Conservation (phyloP, 148 eudicot species). For the Silene latifolia region DNA sequence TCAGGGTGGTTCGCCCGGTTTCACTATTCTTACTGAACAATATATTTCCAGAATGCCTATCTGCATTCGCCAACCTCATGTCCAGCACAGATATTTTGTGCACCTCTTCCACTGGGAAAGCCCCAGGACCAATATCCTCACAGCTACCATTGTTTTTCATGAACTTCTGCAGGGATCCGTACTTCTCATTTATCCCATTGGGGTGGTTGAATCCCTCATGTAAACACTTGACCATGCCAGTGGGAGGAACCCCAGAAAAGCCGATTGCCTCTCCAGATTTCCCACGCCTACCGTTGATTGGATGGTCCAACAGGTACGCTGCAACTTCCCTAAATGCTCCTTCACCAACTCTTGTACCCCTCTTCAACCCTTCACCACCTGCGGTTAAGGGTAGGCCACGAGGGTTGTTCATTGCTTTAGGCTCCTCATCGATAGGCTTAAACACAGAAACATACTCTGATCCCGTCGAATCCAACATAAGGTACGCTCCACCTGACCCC, state of each 20-base stretch:
- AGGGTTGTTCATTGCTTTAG: constrained; percentile 88
- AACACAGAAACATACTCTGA: constrained; percentile 70
- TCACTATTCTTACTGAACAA: constrained; percentile 57
- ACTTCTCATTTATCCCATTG: constrained; percentile 43
- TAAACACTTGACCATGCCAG: constrained; percentile 59
- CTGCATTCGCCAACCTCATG: constrained; percentile 95
- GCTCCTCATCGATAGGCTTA: constrained; percentile 96
- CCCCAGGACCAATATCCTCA: constrained; percentile 86
- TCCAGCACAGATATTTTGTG: constrained; percentile 90
- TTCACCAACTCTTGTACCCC: constrained; percentile 88
- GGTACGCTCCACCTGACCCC: constrained; percentile 95
- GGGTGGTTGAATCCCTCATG: constrained; percentile 74
- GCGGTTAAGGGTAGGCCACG: constrained; percentile 61
- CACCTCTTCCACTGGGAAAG: constrained; percentile 81
- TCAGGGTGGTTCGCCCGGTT: constrained; percentile 49
- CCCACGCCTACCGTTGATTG: constrained; percentile 56
- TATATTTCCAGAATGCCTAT: constrained; percentile 92
- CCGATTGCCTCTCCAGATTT: constrained; percentile 60
- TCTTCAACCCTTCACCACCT: constrained; percentile 94
- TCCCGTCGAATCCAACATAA: constrained; percentile 67
- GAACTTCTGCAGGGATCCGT: constrained; percentile 88
- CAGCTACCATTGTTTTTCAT: constrained; percentile 81
- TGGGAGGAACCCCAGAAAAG: constrained; percentile 92
- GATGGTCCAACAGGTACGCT: constrained; percentile 83
- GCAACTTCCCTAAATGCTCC: constrained; percentile 94